Evolutionary conservation across 2,329 filamentous ascomycete species (phyloP).

Genomic region (Microcera coccophila): DNA sequence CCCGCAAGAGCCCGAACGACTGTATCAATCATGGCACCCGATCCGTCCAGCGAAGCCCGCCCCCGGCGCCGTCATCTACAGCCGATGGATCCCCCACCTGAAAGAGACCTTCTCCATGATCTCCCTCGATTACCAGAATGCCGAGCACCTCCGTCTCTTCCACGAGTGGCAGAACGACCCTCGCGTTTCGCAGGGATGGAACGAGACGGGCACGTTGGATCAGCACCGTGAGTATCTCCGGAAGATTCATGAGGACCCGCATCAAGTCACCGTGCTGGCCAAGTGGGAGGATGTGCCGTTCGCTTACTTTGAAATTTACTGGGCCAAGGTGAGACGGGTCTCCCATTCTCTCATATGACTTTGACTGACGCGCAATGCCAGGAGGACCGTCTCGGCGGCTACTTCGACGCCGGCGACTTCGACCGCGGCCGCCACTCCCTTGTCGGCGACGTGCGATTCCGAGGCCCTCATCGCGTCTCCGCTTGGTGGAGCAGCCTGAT

Average conservation of each 20-base stretch:
- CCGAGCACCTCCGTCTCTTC: constrained; percentile 65
- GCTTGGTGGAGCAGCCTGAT: constrained; percentile 61
- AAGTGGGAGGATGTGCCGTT: constrained; percentile 68
- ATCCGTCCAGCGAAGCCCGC: constrained; percentile 67
- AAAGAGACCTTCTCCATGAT: constrained; percentile 74
- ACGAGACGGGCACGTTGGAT: constrained; percentile 70
- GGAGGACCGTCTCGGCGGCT: constrained; percentile 55
- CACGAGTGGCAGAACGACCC: constrained; percentile 82
- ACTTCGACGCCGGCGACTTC: constrained; percentile 53
- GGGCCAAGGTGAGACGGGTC: constrained; percentile 52
- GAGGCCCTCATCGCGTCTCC: constrained; percentile 56
- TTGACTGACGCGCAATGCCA: constrained; percentile 20
- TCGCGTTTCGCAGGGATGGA: constrained; percentile 75
- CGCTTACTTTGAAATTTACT: constrained; percentile 78
- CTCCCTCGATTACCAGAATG: constrained; percentile 63
- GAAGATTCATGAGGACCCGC: constrained; percentile 65
- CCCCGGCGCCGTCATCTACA: constrained; percentile 69
- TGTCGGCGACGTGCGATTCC: constrained; percentile 56
- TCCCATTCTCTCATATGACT: neutral
- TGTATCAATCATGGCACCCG: constrained; percentile 62
- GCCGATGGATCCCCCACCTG: constrained; percentile 72
- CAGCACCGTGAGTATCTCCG: constrained; percentile 70
- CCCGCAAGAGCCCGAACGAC: constrained; percentile 37
- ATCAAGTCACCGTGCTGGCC: constrained; percentile 66
- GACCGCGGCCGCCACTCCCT: constrained; percentile 57